Conservation (phyloP, 129 eudicot genomes). For the Artemisia annua region DNA sequence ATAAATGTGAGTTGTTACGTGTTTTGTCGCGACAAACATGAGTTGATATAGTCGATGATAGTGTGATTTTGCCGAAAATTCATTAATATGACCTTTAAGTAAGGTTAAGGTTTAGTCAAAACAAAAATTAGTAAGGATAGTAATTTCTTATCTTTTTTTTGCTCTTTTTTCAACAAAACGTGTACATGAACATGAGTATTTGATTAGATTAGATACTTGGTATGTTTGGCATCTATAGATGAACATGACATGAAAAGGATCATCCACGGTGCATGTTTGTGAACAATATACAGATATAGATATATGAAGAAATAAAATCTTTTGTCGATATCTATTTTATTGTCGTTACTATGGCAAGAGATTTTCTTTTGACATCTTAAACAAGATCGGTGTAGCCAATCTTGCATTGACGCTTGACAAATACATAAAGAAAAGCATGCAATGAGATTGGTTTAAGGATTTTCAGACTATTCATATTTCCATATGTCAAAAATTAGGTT, state of each 20-base stretch:
- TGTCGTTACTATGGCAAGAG: conserved; percentile 10
- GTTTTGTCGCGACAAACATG: too few species aligned
- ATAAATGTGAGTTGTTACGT: too few species aligned
- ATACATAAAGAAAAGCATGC: conserved; percentile 23
- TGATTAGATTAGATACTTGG: not conserved
- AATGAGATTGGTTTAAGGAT: conserved; percentile 24
- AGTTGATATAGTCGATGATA: too few species aligned
- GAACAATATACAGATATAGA: not conserved
- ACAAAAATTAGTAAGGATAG: too few species aligned
- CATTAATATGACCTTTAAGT: too few species aligned
- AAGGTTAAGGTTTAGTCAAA: too few species aligned
- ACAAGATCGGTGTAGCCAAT: not conserved
- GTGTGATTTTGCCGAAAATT: too few species aligned
- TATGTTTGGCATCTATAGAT: not conserved
- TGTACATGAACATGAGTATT: not conserved
- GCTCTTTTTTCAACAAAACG: too few species aligned
- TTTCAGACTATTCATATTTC: not conserved
- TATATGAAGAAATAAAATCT: not conserved
- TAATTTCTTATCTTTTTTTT: too few species aligned
- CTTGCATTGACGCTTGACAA: conserved; percentile 11
- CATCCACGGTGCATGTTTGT: not conserved
- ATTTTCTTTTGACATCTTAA: not conserved
- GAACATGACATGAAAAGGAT: not conserved
- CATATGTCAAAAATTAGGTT: conserved; percentile 32
- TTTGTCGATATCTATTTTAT: not conserved